Conservation (phyloP, 129 eudicot species). For the Deinandra increscens region DNA sequence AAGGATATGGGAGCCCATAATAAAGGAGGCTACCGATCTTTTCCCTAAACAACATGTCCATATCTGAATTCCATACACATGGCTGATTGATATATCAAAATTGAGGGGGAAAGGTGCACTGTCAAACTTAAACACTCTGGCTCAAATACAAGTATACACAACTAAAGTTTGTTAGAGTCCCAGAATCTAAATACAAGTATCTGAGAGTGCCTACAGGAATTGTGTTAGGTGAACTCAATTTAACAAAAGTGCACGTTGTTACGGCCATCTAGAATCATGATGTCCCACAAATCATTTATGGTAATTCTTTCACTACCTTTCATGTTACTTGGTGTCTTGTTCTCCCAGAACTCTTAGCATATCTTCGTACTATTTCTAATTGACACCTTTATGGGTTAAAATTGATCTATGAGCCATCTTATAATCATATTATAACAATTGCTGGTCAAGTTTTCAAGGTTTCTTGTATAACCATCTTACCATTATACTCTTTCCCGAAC, state of each 20-base stretch:
- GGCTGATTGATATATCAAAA: neutral
- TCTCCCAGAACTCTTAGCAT: constrained; percentile 13
- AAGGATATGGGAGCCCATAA: neutral
- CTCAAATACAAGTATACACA: neutral
- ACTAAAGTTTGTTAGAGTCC: constrained; percentile 2
- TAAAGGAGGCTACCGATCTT: neutral
- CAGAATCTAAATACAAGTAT: neutral
- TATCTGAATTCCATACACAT: neutral
- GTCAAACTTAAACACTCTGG: neutral
- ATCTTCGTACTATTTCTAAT: neutral
- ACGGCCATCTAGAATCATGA: constrained; percentile 5
- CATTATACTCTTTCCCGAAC: constrained; percentile 14
- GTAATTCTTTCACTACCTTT: neutral
- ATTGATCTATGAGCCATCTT: constrained; percentile 4
- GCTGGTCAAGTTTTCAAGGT: constrained; percentile 16
- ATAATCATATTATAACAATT: constrained; percentile 3
- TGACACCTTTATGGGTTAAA: neutral
- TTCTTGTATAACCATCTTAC: constrained; percentile 17
- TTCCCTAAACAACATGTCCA: neutral
- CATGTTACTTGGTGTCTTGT: constrained; percentile 9
- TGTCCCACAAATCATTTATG: neutral
- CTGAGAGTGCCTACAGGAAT: neutral
- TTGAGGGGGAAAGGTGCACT: neutral
- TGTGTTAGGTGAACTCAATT: neutral
- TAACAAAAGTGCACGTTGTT: constrained; percentile 7